Conservation (phyloP, 805 yeast species). For the Ogataea corticis region DNA sequence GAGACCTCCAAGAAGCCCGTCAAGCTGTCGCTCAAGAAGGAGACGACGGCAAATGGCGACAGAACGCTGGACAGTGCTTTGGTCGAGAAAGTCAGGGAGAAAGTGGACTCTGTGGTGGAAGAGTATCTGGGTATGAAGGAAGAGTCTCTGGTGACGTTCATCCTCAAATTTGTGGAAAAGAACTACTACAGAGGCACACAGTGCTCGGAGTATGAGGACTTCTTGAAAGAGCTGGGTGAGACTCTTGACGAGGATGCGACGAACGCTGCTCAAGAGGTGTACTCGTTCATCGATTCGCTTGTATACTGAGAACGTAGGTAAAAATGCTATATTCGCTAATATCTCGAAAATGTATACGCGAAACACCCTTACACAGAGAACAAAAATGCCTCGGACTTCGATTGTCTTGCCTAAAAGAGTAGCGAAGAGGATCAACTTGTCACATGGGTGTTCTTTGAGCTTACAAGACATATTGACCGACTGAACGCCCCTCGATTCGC, state of each 20-base stretch:
- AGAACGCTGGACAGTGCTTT: conserved; percentile 1
- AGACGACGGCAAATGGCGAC: not conserved
- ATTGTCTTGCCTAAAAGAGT: no score
- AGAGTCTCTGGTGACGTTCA: conserved; percentile 47
- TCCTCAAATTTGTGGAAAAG: conserved; percentile 40
- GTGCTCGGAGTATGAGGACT: conserved; percentile 32
- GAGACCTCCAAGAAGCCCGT: conserved; percentile 19
- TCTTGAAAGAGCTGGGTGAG: conserved; percentile 49
- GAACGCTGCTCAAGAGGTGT: conserved; percentile 22
- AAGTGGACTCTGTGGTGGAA: conserved; percentile 45
- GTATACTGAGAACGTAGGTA: not conserved
- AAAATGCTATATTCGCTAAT: not conserved
- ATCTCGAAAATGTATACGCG: not conserved
- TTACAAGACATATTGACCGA: not conserved
- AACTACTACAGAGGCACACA: conserved; percentile 32
- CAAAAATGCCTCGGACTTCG: no score
- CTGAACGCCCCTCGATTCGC: not conserved
- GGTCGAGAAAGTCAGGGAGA: conserved; percentile 32
- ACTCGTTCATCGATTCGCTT: conserved; percentile 8
- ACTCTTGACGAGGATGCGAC: conserved; percentile 47
- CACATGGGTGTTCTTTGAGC: not conserved
- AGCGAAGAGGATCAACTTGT: not conserved
- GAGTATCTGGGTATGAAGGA: conserved; percentile 57
- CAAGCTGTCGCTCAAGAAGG: conserved; percentile 25
- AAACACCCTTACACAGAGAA: not conserved